Base-by-base conservation (phyloP, 176 grass and related monocot genomes). In the Eragrostis curvula region DNA sequence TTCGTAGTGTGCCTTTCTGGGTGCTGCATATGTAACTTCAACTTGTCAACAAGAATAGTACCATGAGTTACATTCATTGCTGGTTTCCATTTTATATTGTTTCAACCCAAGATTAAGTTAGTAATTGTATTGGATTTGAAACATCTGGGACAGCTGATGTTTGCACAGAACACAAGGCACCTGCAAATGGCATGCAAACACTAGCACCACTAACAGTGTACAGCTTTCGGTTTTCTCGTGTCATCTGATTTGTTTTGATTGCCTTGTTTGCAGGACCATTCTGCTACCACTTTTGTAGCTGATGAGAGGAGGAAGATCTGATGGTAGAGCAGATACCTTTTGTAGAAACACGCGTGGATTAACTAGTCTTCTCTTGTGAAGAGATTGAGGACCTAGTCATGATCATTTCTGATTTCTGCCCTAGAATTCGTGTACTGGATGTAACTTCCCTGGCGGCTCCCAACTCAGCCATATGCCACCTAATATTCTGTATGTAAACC, bases 251-350 rank as follows among this genome's bases (percentile, higher is more conserved):
- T 57, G 60, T 67, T 76, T 57, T 32, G 39, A 42, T 70, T 85
- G 42, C 13, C 40, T 20, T 85, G 14, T 61, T 75, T 70, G 73
- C 66, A 85, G 83, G 53, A 78, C 46, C 43, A 21, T 78, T 60
- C 18, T 3, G 16, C 62, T 28, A 27, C 73, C 14, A 44, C 56
- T 70, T 29, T 13, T 6, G 14, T n/a, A 41, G 55, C 56, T 75
- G 81, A 84, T 56, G 44, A 41, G 71, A 55, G 81, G 49, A 75
- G 32, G 61, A 51, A 79, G 16, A 55, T 68, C 9, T 67, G 71
- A 84, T 44, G 64, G 41, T 20, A 36, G 62, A 29, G 75, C 11
- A 74, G 45, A 57, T n/a, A 75, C 50, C 50, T 18, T 21, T 29
- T 66, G 32, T 17, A 41, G 63, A 47, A 17, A 41, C 2, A 18